These are phyloP conservation scores for Fraxinus greggii DNA, from an alignment of 305 asterid genomes.

Conservation along the genomic window DNA sequence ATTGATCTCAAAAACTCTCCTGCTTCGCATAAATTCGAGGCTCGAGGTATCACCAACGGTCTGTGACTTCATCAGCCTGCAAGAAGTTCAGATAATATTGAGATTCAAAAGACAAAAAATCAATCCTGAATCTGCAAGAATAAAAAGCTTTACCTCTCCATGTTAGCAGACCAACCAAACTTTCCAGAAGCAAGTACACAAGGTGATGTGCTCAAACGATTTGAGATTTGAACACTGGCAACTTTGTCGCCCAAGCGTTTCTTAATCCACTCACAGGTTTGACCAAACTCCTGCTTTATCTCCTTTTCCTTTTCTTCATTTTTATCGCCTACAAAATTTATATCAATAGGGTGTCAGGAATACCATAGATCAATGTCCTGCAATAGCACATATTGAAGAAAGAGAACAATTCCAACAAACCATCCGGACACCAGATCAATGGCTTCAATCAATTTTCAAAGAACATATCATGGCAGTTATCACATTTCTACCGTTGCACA, in stretches of 20 bases:
- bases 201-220: conserved; percentile 88
- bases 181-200: conserved; percentile 96
- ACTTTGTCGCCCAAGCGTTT: conserved; percentile 74
- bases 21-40: conserved; percentile 79
- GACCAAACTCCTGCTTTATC: conserved; percentile 83
- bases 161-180: conserved; percentile 98
- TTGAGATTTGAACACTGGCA: conserved; percentile 87
- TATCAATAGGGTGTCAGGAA: conserved; percentile 13
- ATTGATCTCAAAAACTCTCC: conserved; percentile 93
- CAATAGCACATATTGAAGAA: not conserved
- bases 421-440: not conserved
- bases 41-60: conserved; percentile 66
- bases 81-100: conserved; percentile 18
- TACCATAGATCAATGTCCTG: conserved; percentile 14
- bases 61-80: conserved; percentile 95
- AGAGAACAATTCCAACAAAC: not conserved
- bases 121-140: not conserved
- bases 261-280: conserved; percentile 91
- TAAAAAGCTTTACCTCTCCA: conserved; percentile 68
- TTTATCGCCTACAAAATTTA: conserved; percentile 62
- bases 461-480: not conserved
- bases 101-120: not conserved
- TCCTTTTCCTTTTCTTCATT: conserved; percentile 80
- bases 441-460: not conserved
- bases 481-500: not conserved